phyloP scores from a whole-genome alignment of 495 filamentous ascomycete genomes.

The Parachaetomium inaequale region DNA sequence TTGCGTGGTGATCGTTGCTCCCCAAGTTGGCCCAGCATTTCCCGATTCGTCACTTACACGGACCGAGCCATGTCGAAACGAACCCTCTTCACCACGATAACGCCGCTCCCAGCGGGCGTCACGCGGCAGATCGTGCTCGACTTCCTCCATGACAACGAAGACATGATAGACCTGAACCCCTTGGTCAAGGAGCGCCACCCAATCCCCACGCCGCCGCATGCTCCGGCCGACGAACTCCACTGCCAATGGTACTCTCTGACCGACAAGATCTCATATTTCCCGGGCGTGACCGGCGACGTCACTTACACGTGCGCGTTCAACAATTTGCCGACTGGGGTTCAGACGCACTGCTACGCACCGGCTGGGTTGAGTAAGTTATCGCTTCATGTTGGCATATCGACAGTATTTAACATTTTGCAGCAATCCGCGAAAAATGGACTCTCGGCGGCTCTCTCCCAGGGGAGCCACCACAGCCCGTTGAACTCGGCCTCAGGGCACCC shows the following conservation, averaged over 20 bases:
- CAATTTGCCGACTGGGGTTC: conserved; percentile 62
- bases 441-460: conserved; percentile 60
- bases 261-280: conserved; percentile 70
- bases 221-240: conserved; percentile 60
- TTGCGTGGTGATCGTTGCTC: neutral
- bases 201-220: conserved; percentile 59
- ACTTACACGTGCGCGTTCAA: conserved; percentile 74
- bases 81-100: conserved; percentile 64
- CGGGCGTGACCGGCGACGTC: conserved; percentile 62
- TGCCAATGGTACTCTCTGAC: conserved; percentile 70
- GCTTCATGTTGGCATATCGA: too few species aligned
- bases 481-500: conserved; percentile 60
- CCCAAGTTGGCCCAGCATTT: neutral
- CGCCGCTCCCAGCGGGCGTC: conserved; percentile 64
- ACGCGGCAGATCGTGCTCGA: conserved; percentile 62
- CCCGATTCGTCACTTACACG: conserved; percentile 9
- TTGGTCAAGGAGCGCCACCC: conserved; percentile 65
- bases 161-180: conserved; percentile 81
- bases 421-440: conserved; percentile 68
- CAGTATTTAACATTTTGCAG: conserved; percentile 46
- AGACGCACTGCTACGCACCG: conserved; percentile 69
- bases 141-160: conserved; percentile 66
- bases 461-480: conserved; percentile 55
- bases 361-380: conserved; percentile 26
- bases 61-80: conserved; percentile 48